Evolutionary conservation across 345 rosid genomes (phyloP), one percentile per base, ranked within the genome.

Genomic region (Sonneratia caseolaris): DNA sequence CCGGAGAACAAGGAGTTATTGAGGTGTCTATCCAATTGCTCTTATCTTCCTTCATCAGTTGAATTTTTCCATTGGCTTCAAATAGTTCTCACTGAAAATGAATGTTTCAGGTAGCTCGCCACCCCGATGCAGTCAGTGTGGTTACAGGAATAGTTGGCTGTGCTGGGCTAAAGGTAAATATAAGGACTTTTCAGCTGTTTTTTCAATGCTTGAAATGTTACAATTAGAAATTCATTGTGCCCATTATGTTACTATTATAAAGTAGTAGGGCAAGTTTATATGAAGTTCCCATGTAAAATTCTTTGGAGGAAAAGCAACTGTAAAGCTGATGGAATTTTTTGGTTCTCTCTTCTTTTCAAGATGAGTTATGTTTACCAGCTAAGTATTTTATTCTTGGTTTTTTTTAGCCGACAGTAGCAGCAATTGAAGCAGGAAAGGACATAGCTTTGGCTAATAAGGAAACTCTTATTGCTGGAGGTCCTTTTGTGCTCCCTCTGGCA

Each of bases 101-200:
- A 65, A 48, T 6, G 48, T 64, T 80, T 72, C 83, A 94, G 95
- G 98, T 88, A 73, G 97, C 99, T 4, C 96, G 96, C 69, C 94
- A 95, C 76, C 91, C 89, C 12, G 92, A 92, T 79, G 97, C 96
- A 74, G 97, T 83, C 68, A 90, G 86, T 35, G 97, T 92, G 49
- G 96, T 95, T 75, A 92, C 97, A 2, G 99, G 97, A 72, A 95
- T 95, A 69, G 99, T 92, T 37, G 99, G 99, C 68, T 95, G 99
- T 80, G 99, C 99, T 1, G 99, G 99, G 76, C 85, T 95, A 36
- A 89, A 89, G 91, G 97, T 86, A 82, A n/a, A 68, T 24, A 68
- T 40, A 2, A 42, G 14, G 36, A n/a, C 56, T 43, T 43, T 12
- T 68, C n/a, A 11, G 5, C 48, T 68, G 12, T n/a, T 45, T 45